phyloP scores from a whole-genome alignment of 2,329 filamentous ascomycete species.

The Simplicillium aogashimaense region DNA sequence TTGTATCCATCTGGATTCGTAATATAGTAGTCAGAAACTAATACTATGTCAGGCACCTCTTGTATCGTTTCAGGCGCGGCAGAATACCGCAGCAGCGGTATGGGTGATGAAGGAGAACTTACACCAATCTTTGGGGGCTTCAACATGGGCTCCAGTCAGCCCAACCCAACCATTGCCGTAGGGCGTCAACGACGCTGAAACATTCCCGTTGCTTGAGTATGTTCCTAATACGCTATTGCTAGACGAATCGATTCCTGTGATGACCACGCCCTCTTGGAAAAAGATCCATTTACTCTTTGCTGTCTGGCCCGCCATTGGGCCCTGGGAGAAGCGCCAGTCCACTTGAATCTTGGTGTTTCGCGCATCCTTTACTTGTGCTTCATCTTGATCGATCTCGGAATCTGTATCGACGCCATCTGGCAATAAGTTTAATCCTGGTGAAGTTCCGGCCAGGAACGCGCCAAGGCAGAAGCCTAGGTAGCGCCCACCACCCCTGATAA shows the following conservation, averaged over 20 bases:
- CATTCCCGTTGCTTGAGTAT: slow-evolving; percentile 13
- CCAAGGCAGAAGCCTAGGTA: slow-evolving; percentile 18
- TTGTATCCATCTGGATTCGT: slow-evolving; percentile 13
- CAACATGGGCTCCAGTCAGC: slow-evolving; percentile 14
- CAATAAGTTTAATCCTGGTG: slow-evolving; percentile 12
- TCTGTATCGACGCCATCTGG: slow-evolving; percentile 5
- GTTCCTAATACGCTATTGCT: slow-evolving; percentile 9
- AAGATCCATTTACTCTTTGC: slow-evolving; percentile 12
- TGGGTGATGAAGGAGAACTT: slow-evolving; percentile 3
- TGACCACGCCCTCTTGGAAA: slow-evolving; percentile 15
- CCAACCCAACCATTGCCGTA: slow-evolving; percentile 14
- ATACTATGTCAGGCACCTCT: neutral
- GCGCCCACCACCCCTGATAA: slow-evolving; percentile 12
- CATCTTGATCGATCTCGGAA: slow-evolving; percentile 6
- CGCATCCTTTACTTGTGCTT: slow-evolving; percentile 9
- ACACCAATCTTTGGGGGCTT: slow-evolving; percentile 15
- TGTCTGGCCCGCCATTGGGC: slow-evolving; percentile 5
- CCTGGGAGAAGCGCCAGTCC: slow-evolving; percentile 12
- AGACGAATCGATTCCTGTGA: slow-evolving; percentile 8
- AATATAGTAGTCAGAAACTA: slow-evolving; percentile 7
- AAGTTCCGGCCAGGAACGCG: slow-evolving; percentile 14
- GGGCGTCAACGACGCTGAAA: slow-evolving; percentile 13
- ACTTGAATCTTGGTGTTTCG: slow-evolving; percentile 13
- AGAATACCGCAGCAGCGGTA: too few species aligned
- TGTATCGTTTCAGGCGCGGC: too few species aligned